phyloP scores from a whole-genome alignment of 495 filamentous ascomycete species.

The Margaritispora aquatica region DNA sequence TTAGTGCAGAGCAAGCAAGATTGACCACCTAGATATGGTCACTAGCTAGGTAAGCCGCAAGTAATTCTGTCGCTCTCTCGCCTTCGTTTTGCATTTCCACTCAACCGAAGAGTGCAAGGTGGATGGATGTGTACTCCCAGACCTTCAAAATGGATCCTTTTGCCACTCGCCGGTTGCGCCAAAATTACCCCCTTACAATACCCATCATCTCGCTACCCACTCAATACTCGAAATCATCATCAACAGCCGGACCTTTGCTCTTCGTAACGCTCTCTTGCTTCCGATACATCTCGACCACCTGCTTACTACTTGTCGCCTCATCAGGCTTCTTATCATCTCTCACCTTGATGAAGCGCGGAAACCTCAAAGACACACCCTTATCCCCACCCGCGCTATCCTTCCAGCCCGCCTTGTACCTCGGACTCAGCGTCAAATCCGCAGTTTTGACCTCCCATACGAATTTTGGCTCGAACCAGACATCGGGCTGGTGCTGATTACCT shows the following conservation, averaged over 20 bases:
- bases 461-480: conserved; percentile 95
- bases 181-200: neutral
- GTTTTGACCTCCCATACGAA: conserved; percentile 98
- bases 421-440: conserved; percentile 87
- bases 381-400: conserved; percentile 63
- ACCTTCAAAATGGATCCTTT: too few species aligned
- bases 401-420: conserved; percentile 78
- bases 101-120: too few species aligned
- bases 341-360: conserved; percentile 84
- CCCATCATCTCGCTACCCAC: neutral
- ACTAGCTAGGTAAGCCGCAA: too few species aligned
- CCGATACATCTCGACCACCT: conserved; percentile 93
- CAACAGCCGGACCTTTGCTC: conserved; percentile 71
- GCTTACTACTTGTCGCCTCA: conserved; percentile 73
- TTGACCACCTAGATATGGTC: too few species aligned
- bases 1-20: too few species aligned
- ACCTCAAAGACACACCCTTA: conserved; percentile 84
- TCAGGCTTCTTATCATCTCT: conserved; percentile 94
- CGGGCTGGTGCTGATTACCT: conserved; percentile 85
- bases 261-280: conserved; percentile 83
- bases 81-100: too few species aligned
- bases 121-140: too few species aligned
- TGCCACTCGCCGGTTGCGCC: too few species aligned
- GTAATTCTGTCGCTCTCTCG: too few species aligned
- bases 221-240: conserved; percentile 99